Evolutionary conservation across 192 early-diverging fungal genomes (phyloP).

Genomic region (Backusella tuberculispora): DNA sequence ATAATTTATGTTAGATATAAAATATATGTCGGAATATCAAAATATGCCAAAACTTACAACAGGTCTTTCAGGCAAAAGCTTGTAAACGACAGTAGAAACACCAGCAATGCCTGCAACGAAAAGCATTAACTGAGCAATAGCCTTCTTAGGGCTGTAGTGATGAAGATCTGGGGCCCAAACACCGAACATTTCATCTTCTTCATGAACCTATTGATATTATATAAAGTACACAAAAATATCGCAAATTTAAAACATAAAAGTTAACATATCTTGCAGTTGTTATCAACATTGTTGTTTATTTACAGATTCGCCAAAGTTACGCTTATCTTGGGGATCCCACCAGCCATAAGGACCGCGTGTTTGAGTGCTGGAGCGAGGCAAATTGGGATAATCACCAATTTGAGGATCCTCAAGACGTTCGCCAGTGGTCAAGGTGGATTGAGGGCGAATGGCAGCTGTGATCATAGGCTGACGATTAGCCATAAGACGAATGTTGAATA

Average conservation of each 20-base stretch:
- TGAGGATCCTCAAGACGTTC: conserved; percentile 58
- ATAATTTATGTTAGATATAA: conserved; percentile 18
- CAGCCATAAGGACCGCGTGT: conserved; percentile 66
- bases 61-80: conserved; percentile 58
- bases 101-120: conserved; percentile 56
- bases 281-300: conserved; percentile 4
- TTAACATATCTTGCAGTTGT: not conserved
- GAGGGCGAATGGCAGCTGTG: conserved; percentile 29
- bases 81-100: conserved; percentile 56
- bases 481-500: conserved; percentile 33
- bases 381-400: conserved; percentile 77
- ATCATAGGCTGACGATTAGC: conserved; percentile 30
- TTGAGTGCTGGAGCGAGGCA: conserved; percentile 66
- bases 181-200: conserved; percentile 72
- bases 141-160: conserved; percentile 60
- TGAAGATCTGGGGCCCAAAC: conserved; percentile 74
- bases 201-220: conserved; percentile 48
- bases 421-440: conserved; percentile 39
- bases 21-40: not conserved
- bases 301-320: conserved; percentile 78
- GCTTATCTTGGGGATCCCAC: conserved; percentile 73
- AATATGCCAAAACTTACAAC: conserved; percentile 43
- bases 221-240: not conserved
- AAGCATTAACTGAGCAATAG: conserved; percentile 53
- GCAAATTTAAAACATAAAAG: not conserved